Conservation (phyloP, 495 filamentous ascomycete genomes). For the Podospora comata region DNA sequence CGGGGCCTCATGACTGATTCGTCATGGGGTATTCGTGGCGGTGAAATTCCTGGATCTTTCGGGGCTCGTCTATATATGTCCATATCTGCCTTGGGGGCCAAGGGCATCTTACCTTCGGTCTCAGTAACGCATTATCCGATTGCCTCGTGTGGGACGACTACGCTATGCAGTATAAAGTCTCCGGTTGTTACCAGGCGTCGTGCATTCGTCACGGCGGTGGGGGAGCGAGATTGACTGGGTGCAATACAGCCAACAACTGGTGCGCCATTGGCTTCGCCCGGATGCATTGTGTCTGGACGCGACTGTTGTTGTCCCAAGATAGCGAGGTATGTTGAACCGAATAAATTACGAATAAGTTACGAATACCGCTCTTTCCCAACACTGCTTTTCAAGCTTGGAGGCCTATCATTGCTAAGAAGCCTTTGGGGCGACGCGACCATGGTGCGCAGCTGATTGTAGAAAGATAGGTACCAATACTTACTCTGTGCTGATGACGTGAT, state of each 20-base stretch:
- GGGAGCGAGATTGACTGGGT: neutral
- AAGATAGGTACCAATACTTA: too few species aligned
- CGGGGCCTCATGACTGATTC: too few species aligned
- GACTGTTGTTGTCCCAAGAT: neutral
- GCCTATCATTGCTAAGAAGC: neutral
- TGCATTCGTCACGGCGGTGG: neutral
- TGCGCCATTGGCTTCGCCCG: neutral
- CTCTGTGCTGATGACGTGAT: too few species aligned
- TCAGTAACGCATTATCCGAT: neutral
- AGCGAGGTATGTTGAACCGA: neutral
- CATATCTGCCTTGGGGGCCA: neutral
- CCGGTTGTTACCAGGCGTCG: neutral
- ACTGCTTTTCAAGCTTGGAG: neutral
- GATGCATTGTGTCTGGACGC: neutral
- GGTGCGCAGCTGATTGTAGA: too few species aligned
- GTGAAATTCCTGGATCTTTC: neutral
- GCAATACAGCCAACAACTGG: neutral
- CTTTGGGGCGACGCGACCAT: neutral
- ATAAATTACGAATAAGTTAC: neutral
- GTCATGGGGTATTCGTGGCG: too few species aligned
- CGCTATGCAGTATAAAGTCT: neutral
- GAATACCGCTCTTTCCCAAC: neutral
- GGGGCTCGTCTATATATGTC: neutral
- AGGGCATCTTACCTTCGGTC: neutral
- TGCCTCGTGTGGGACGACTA: neutral